Evolutionary conservation across 805 yeast species (phyloP).

Genomic region (Kazachstania africana): DNA sequence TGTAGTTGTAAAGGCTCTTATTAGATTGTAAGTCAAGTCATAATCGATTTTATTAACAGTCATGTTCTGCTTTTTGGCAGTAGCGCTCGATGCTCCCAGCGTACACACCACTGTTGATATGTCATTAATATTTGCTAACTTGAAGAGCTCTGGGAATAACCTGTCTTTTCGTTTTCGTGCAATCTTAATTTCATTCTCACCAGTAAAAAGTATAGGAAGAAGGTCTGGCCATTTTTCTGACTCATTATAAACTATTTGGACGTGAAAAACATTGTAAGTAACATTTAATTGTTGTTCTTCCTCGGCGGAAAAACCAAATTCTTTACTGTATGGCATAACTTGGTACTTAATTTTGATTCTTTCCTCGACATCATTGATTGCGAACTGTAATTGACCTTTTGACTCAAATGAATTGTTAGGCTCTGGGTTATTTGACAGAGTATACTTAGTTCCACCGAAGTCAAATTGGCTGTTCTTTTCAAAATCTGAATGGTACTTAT

Average conservation of each 20-base stretch:
- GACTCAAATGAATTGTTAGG: background rate
- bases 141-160: background rate
- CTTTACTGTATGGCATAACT: background rate
- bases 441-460: background rate
- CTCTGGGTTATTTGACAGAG: background rate
- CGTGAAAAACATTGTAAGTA: background rate
- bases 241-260: background rate
- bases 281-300: background rate
- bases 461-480: background rate
- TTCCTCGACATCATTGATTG: too few relatives aligned
- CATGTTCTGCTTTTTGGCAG: slow-evolving; percentile 4
- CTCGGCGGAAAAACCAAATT: too few relatives aligned
- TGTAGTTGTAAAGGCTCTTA: slow-evolving; percentile 6
- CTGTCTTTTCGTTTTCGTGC: background rate
- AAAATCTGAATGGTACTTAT: background rate
- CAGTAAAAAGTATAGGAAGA: background rate
- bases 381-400: background rate
- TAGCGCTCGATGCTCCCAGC: slow-evolving; percentile 10
- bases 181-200: background rate
- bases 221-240: background rate
- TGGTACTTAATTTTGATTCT: background rate
- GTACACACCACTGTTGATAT: slow-evolving; percentile 10
- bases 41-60: slow-evolving; percentile 11
- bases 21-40: slow-evolving; percentile 10
- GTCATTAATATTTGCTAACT: slow-evolving; percentile 1